phyloP scores from a whole-genome alignment of 805 yeast species.

The Cyberlindnera nakhonratchasimensis region DNA sequence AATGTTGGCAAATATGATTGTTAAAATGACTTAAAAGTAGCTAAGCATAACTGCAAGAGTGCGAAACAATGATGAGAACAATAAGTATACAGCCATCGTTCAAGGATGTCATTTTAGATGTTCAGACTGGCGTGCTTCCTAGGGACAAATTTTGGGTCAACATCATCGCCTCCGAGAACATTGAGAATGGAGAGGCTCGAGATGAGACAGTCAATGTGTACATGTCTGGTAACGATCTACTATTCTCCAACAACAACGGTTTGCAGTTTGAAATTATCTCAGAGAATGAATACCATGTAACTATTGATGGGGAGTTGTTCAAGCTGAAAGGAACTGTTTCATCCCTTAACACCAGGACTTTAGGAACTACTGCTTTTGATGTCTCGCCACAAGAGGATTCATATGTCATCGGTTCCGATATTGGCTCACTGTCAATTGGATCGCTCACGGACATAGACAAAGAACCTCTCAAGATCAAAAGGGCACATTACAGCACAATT shows the following conservation, averaged over 20 bases:
- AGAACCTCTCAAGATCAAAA: conserved; percentile 16
- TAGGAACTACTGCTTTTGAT: conserved; percentile 31
- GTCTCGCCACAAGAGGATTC: conserved; percentile 28
- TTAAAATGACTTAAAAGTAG: too few relatives aligned
- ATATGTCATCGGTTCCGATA: conserved; percentile 33
- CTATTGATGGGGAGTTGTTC: conserved; percentile 15
- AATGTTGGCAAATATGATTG: too few relatives aligned
- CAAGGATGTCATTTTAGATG: conserved; percentile 41
- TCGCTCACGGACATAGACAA: background rate
- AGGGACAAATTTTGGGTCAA: conserved; percentile 44
- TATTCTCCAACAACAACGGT: conserved; percentile 18
- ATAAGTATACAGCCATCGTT: conserved; percentile 42
- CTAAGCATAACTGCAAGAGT: background rate
- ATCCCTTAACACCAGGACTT: conserved; percentile 1
- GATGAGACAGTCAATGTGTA: conserved; percentile 31
- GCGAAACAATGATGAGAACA: conserved; percentile 6
- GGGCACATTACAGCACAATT: conserved; percentile 52
- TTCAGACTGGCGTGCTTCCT: conserved; percentile 19
- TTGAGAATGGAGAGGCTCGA: conserved; percentile 23
- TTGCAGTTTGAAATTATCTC: conserved; percentile 11
- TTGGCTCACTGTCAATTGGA: conserved; percentile 32
- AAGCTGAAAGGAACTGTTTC: conserved; percentile 14
- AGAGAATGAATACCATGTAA: background rate
- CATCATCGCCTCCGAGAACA: conserved; percentile 16
- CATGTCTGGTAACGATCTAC: conserved; percentile 14